Evolutionary conservation across 495 filamentous ascomycete genomes (phyloP), one percentile per base, ranked within the genome.

Genomic region (Hypoxylon cercidicola): DNA sequence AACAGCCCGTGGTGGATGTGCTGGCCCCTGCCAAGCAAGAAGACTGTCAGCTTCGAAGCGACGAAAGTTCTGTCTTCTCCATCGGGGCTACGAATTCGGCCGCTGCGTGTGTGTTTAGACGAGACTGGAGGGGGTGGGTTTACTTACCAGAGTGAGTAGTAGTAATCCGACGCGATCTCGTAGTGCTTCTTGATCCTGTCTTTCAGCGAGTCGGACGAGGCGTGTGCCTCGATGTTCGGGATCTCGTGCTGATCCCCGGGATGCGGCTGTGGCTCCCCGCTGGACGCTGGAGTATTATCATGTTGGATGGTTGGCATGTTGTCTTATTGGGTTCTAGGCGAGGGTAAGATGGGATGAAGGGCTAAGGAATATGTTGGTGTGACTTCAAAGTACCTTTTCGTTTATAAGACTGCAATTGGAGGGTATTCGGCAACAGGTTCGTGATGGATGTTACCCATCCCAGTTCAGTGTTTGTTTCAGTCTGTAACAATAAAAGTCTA

Each of bases 1-100:
- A 81, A 82, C 66, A 81, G 79, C 25, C 84, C 84, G 62, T 87
- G 84, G 60, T 87, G 84, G 65, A 87, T 86, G 66, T 87, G 84
- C 58, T 87, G 84, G 34, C 84, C 84, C 84, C 83, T 87, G 51
- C 4, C 13, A 11, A n/a, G n/a, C n/a, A n/a, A n/a, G n/a, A n/a
- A n/a, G n/a, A n/a, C n/a, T n/a, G n/a, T n/a, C n/a, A n/a, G n/a
- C n/a, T n/a, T n/a, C n/a, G n/a, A n/a, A n/a, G n/a, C n/a, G n/a
- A n/a, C n/a, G n/a, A n/a, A n/a, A n/a, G n/a, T n/a, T n/a, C n/a
- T n/a, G n/a, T n/a, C n/a, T n/a, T n/a, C n/a, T n/a, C n/a, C n/a
- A n/a, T n/a, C n/a, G n/a, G n/a, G n/a, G n/a, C n/a, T n/a, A n/a
- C n/a, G n/a, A n/a, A n/a, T n/a, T n/a, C n/a, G n/a, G n/a, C n/a